Base-by-base conservation (phyloP, 495 filamentous ascomycete species). In the Talaromyces nanjingensis region DNA sequence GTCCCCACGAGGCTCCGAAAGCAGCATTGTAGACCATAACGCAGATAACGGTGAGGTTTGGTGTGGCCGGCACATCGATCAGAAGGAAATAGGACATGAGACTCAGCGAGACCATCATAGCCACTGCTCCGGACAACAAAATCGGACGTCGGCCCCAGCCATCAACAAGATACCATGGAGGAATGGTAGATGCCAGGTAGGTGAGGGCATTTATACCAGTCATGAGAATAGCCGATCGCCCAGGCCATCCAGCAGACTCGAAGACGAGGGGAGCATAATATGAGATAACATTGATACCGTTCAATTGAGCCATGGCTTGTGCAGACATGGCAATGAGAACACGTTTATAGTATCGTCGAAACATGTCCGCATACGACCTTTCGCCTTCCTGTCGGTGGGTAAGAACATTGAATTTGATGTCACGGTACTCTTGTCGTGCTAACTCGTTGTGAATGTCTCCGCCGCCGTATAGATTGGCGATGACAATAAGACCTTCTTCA, bases 241-340 rank as follows among this genome's bases (percentile, higher is more conserved):
- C 94, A 45, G 80, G 70, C 96, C 94, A 98, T 18, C 94, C 93
- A 34, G 96, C 94, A 27, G 91, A 91, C 75, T 97, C 93, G 70
- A 98, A 98, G 27, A 98, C 94, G 25, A 93, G 83, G 3, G 96
- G 96, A 0, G 96, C 93, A 68, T 98, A 98, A 78, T 98, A 98
- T 18, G 94, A 98, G 62, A 98, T 98, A 67, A 98, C 96, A 77
- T 98, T 98, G 76, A 98, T 98, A 54, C 94, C 94, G 76, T 98
- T 98, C 24, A 98, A 83, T 73, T 98, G 94, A 18, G 94, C 96
- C 60, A 98, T 83, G 1, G 90, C 91, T 71, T 98, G 94, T 5
- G 94, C 94, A 7, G 94, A 98, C 96, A 98, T 98, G 74, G 94
- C 94, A 76, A 98, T 98, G 70, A 98, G 89, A 66, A 98, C 92